Base-by-base conservation (phyloP, 2,329 filamentous ascomycete species). In the Fusarium anthophilum region DNA sequence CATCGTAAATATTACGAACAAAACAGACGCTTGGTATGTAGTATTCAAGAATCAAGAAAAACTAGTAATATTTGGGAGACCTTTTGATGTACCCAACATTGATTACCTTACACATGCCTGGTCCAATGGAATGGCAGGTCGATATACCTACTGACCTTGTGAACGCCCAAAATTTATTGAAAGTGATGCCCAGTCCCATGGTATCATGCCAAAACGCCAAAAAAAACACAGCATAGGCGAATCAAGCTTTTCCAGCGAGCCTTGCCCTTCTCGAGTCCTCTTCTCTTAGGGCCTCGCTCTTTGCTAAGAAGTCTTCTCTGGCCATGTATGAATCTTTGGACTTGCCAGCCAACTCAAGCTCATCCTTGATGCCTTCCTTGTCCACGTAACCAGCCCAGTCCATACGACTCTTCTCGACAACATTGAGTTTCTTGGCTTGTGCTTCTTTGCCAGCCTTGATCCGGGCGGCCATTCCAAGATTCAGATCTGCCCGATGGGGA, bases 311-410 rank as follows among this genome's bases (percentile, higher is more conserved):
- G 69, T 91, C 90, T 81, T 92, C 87, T 54, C 90, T 84, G 26
- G 87, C 87, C 5, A 88, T 86, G 78, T 89, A 93, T 28, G 90
- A 91, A 70, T 87, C 86, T 82, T 92, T 93, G 41, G 88, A 89
- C 82, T 88, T 89, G 66, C 91, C 89, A 30, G 91, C 90, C 53
- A 91, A 84, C 81, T 88, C 87, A 66, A 93, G 84, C 80, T 93
- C 91, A 81, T 93, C 90, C 80, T 91, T 87, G 82, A 93, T 91
- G 14, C 91, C 91, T 80, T 92, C 91, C 80, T 91, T 89, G 82
- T 93, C 91, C 65, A 93, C 91, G 76, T 89, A 93, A 18, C 91
- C 90, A 7, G 91, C 91, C 91, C 91, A 93, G 81, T 93, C 91
- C 88, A 93, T 91, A 59, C 90, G 87, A 76, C 90, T 92, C 86